These are phyloP conservation scores for Spathaspora boniae DNA, from an alignment of 805 yeast genomes.

Conservation along the genomic window DNA sequence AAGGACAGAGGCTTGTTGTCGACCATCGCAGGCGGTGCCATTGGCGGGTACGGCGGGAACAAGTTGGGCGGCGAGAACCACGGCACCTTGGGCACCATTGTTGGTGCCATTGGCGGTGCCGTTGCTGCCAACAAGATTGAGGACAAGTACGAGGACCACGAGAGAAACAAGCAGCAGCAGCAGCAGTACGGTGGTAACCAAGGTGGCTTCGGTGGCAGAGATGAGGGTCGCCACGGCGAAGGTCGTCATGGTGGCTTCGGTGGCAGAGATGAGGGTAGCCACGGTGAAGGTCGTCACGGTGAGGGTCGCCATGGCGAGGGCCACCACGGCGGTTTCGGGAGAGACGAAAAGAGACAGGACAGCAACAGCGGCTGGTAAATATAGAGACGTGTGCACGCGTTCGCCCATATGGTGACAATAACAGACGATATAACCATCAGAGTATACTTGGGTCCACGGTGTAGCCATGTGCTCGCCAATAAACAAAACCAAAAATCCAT, in stretches of 20 bases:
- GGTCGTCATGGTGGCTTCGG: constrained; percentile 13
- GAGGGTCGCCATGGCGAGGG: constrained; percentile 5
- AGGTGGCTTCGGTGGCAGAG: constrained; percentile 17
- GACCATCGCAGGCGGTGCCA: constrained; percentile 48
- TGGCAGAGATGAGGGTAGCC: constrained; percentile 4
- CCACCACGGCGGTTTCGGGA: constrained; percentile 6
- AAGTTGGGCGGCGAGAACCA: constrained; percentile 36
- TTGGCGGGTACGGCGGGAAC: constrained; percentile 52
- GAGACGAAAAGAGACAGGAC: too few species aligned
- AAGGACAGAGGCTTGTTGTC: constrained; percentile 42
- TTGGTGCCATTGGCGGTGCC: constrained; percentile 57
- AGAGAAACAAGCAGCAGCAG: constrained; percentile 11
- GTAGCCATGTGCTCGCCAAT: too few species aligned
- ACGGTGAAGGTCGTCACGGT: constrained; percentile 7
- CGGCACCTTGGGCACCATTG: constrained; percentile 42
- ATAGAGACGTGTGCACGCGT: too few species aligned
- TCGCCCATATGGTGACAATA: too few species aligned
- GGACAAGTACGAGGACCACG: constrained; percentile 30
- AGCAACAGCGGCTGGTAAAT: too few species aligned
- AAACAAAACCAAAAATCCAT: too few species aligned
- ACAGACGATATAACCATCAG: too few species aligned
- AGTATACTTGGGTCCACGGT: too few species aligned
- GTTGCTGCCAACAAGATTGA: constrained; percentile 49
- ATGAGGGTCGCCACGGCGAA: constrained; percentile 10
- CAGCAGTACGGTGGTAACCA: constrained; percentile 12